A percentile compares a stretch with the other conserved stretches of the same genome.
Conservation (phyloP, 1,139 yeast genomes). For the Martiniozyma asiatica region DNA sequence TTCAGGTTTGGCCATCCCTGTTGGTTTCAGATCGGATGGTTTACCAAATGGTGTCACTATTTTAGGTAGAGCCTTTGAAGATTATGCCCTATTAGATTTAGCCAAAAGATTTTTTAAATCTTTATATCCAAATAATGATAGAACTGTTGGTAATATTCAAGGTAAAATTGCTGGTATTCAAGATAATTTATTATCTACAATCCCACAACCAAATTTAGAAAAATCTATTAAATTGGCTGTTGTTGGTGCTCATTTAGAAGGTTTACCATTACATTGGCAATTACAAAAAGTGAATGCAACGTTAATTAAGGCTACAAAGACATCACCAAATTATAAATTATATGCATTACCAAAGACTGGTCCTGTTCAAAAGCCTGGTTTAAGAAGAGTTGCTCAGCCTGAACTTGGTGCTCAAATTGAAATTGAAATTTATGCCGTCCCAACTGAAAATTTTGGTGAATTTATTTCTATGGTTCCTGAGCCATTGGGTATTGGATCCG, state of each 20-base stretch:
- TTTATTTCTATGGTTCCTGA: constrained; percentile 84
- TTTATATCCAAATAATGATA: constrained; percentile 32
- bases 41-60: constrained; percentile 85
- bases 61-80: constrained; percentile 70
- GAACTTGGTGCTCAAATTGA: constrained; percentile 47
- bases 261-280: constrained; percentile 91
- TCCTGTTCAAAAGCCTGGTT: constrained; percentile 80
- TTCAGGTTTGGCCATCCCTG: constrained; percentile 85
- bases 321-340: constrained; percentile 62
- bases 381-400: constrained; percentile 58
- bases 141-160: constrained; percentile 35
- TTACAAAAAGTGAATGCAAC: constrained; percentile 76
- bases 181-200: constrained; percentile 27
- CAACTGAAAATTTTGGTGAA: constrained; percentile 62
- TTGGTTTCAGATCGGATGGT: constrained; percentile 79
- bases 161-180: constrained; percentile 16
- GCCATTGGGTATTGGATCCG: constrained; percentile 91
- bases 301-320: constrained; percentile 50
- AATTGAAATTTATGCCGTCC: constrained; percentile 75
- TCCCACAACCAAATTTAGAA: constrained; percentile 28
- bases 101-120: constrained; percentile 59
- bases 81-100: constrained; percentile 74
- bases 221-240: constrained; percentile 63
- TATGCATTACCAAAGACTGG: constrained; percentile 78
- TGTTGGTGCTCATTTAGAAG: constrained; percentile 89